phyloP scores from a whole-genome alignment of 108 stramenopile genomes.

The Cyclotella distinguenda region DNA sequence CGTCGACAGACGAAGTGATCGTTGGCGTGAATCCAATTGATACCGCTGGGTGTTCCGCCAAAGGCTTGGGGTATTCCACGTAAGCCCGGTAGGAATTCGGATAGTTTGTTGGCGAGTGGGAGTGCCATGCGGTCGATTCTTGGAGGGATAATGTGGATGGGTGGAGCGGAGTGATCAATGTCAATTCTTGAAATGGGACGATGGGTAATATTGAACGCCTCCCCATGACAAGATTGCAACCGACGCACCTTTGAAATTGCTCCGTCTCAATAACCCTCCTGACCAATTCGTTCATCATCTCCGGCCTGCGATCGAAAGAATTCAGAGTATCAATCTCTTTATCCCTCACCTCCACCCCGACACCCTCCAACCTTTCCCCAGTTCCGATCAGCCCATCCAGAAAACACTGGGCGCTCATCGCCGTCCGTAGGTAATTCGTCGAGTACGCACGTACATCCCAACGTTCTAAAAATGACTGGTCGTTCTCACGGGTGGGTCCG shows the following conservation, averaged over 20 bases:
- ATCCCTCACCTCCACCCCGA: slow-evolving; percentile 59
- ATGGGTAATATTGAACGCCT: no score
- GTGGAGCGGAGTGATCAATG: background rate
- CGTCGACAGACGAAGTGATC: slow-evolving; percentile 80
- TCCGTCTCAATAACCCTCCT: slow-evolving; percentile 53
- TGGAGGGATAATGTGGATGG: no score
- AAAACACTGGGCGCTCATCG: slow-evolving; percentile 71
- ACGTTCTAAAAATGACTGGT: slow-evolving; percentile 50
- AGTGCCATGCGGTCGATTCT: slow-evolving; percentile 59
- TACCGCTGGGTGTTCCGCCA: slow-evolving; percentile 51
- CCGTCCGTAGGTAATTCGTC: slow-evolving; percentile 80
- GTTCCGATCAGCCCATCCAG: slow-evolving; percentile 70
- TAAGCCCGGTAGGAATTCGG: slow-evolving; percentile 65
- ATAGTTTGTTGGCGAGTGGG: slow-evolving; percentile 58
- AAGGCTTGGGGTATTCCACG: slow-evolving; percentile 40
- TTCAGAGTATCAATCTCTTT: slow-evolving; percentile 62
- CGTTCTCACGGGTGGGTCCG: slow-evolving; percentile 31
- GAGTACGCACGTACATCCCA: slow-evolving; percentile 71
- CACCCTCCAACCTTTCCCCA: background rate
- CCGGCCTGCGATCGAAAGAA: slow-evolving; percentile 73
- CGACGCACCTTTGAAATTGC: slow-evolving; percentile 57
- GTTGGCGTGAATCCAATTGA: slow-evolving; percentile 78
- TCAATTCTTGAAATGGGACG: no score
- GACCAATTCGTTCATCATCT: slow-evolving; percentile 66
- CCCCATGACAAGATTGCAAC: no score